Conservation (phyloP, 106 monocot genomes). For the Hemerocallis citrina region DNA sequence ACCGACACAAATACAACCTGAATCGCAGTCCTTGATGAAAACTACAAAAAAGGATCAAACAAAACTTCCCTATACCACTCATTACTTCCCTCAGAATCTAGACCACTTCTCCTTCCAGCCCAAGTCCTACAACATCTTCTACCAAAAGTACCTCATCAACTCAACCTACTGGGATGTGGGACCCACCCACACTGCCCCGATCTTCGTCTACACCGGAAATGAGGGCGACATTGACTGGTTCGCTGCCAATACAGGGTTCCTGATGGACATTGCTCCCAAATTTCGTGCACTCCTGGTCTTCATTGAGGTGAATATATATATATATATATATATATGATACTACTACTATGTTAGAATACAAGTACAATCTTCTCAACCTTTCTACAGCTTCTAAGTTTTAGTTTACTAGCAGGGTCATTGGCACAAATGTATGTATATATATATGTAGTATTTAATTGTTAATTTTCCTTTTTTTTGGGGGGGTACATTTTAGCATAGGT, state of each 20-base stretch:
- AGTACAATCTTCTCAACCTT: background rate
- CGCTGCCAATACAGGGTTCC: conserved; percentile 79
- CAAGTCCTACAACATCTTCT: conserved; percentile 34
- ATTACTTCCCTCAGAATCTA: conserved; percentile 75
- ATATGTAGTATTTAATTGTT: too few species aligned
- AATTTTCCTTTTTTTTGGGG: too few species aligned
- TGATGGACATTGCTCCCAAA: conserved; percentile 76
- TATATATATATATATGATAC: background rate
- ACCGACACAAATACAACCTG: background rate
- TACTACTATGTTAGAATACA: background rate
- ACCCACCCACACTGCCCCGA: conserved; percentile 40
- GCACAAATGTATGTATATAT: too few species aligned
- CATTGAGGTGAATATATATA: conserved; percentile 54
- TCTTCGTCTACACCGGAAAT: conserved; percentile 96
- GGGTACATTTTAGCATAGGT: conserved; percentile 89
- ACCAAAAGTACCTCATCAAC: conserved; percentile 87
- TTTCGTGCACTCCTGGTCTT: conserved; percentile 77
- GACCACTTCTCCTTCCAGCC: conserved; percentile 91
- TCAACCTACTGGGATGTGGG: conserved; percentile 51
- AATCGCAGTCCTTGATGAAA: background rate
- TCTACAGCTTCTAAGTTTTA: too few species aligned
- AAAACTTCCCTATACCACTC: conserved; percentile 40
- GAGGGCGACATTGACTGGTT: conserved; percentile 92
- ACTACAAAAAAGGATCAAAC: background rate
- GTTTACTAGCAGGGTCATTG: background rate